Evolutionary conservation across 805 yeast genomes (phyloP).

Genomic region (Sugiyamaella qingdaonensis): DNA sequence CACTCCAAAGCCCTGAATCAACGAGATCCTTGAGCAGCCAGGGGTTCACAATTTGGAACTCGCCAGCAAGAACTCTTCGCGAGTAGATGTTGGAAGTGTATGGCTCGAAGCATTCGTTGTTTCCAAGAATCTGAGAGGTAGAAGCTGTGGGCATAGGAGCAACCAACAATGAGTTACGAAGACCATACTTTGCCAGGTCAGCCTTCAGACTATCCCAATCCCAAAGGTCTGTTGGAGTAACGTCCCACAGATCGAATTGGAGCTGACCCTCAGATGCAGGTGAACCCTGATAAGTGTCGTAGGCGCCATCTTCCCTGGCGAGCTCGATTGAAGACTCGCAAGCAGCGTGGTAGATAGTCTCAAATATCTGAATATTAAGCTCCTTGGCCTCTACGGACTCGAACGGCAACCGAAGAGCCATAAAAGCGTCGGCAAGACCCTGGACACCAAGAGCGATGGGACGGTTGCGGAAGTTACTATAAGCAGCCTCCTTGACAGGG

Average conservation of each 20-base stretch:
- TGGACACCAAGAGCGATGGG: conserved; percentile 99
- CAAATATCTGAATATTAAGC: conserved; percentile 82
- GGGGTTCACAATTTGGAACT: conserved; percentile 87
- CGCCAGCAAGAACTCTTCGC: conserved; percentile 89
- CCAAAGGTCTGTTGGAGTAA: conserved; percentile 73
- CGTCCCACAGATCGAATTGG: conserved; percentile 86
- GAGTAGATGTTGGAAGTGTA: conserved; percentile 88
- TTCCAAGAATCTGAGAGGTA: conserved; percentile 91
- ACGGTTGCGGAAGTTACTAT: conserved; percentile 76
- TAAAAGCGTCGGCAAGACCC: conserved; percentile 88
- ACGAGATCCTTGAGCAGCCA: conserved; percentile 78
- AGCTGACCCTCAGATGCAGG: conserved; percentile 84
- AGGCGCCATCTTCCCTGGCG: conserved; percentile 65
- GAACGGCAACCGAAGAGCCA: conserved; percentile 76
- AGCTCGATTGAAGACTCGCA: conserved; percentile 82
- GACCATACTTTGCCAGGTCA: conserved; percentile 57
- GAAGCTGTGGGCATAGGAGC: conserved; percentile 97
- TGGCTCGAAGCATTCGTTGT: conserved; percentile 95
- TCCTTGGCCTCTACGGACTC: conserved; percentile 74
- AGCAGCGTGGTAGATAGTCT: conserved; percentile 93
- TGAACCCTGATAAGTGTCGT: conserved; percentile 72
- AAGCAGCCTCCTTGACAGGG: conserved; percentile 73
- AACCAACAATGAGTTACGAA: conserved; percentile 80
- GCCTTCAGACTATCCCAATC: conserved; percentile 77
- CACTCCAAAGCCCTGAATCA: conserved; percentile 79